Conservation (phyloP, 345 rosid species). For the Linum usitatissimum region DNA sequence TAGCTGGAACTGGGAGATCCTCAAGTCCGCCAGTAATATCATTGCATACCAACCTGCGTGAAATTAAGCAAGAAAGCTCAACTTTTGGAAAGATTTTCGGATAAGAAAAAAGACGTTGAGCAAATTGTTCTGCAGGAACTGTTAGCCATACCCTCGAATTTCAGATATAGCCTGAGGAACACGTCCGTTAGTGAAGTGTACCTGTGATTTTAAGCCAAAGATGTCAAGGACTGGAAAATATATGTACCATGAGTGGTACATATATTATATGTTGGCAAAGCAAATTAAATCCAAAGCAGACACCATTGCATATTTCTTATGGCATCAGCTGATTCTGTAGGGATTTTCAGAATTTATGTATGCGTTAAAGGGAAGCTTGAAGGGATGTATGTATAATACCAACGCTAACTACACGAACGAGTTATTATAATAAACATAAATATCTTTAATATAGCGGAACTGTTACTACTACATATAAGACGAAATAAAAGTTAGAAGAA, state of each 20-base stretch:
- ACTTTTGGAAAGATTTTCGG: too few species aligned
- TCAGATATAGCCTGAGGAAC: conserved; percentile 65
- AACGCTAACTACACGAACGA: not conserved
- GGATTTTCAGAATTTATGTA: too few species aligned
- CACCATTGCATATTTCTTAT: too few species aligned
- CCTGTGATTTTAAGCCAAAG: conserved; percentile 31
- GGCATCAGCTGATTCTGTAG: too few species aligned
- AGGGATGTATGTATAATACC: too few species aligned
- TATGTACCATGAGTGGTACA: too few species aligned
- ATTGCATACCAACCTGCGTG: conserved; percentile 64
- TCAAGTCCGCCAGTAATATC: conserved; percentile 71
- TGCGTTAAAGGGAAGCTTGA: too few species aligned
- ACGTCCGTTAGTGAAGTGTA: conserved; percentile 53
- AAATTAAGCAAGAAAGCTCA: conserved; percentile 15
- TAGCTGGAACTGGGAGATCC: conserved; percentile 64
- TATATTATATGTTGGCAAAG: too few species aligned
- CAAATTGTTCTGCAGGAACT: not conserved
- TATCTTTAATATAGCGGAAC: not conserved
- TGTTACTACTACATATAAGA: not conserved
- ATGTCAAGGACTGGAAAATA: not conserved
- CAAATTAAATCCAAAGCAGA: too few species aligned
- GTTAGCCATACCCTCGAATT: conserved; percentile 61
- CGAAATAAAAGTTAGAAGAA: not conserved
- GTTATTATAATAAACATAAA: not conserved
- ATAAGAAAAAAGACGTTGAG: too few species aligned